Conservation (phyloP, 495 filamentous ascomycete species). For the Pseudomonodictys pantanalensis region DNA sequence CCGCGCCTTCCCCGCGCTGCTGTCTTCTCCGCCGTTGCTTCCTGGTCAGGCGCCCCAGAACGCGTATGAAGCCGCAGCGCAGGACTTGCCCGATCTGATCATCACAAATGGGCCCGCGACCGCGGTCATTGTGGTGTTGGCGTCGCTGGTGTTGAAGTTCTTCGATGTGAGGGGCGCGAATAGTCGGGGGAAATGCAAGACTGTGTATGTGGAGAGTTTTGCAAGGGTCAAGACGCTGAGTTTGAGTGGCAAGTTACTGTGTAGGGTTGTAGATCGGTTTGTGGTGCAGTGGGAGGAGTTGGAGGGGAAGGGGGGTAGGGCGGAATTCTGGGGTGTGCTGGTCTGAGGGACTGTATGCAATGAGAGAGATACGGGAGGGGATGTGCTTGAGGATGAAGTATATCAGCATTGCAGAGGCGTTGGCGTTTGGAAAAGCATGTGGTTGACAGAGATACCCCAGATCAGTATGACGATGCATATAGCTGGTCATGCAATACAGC, state of each 20-base stretch:
- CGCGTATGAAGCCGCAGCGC: constrained; percentile 5
- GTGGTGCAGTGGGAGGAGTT: constrained; percentile 71
- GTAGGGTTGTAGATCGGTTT: constrained; percentile 64
- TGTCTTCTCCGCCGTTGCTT: constrained; percentile 47
- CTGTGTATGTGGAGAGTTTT: constrained; percentile 88
- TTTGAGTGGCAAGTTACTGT: constrained; percentile 71
- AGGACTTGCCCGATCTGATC: constrained; percentile 64
- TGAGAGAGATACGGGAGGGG: neutral
- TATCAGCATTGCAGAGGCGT: too few relatives aligned
- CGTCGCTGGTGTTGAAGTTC: constrained; percentile 65
- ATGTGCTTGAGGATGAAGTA: neutral
- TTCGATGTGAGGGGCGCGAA: constrained; percentile 45
- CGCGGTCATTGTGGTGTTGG: constrained; percentile 72
- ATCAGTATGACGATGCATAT: neutral
- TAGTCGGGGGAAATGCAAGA: constrained; percentile 54
- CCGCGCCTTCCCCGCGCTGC: constrained; percentile 56
- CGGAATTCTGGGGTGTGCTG: constrained; percentile 41
- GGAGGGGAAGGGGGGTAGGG: constrained; percentile 40
- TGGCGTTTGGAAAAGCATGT: too few relatives aligned
- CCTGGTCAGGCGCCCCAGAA: neutral
- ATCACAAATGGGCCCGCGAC: constrained; percentile 88
- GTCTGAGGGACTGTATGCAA: constrained; percentile 34
- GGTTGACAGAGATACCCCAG: neutral
- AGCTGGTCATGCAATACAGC: neutral
- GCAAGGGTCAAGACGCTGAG: constrained; percentile 77